A percentile compares a stretch with the other conserved stretches of the same genome.
These are phyloP conservation scores for Danielia reshetovae DNA, from an alignment of 805 yeast genomes.

Conservation along the genomic window DNA sequence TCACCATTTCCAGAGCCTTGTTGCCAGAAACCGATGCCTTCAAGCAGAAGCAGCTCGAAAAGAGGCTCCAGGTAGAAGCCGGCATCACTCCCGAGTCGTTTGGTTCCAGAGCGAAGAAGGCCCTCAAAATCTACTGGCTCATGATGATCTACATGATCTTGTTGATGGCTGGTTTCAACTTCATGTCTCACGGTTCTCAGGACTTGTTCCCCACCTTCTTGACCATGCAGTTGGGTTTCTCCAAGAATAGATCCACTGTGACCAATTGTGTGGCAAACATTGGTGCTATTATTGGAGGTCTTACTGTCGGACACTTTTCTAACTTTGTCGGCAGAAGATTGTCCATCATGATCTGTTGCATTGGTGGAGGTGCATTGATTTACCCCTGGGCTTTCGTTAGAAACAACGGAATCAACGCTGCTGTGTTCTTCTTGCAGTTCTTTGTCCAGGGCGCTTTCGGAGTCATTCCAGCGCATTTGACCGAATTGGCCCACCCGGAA, in stretches of 20 bases:
- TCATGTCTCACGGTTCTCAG: slow-evolving; percentile 71
- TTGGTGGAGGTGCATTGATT: slow-evolving; percentile 55
- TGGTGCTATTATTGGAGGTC: slow-evolving; percentile 67
- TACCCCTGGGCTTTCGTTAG: slow-evolving; percentile 47
- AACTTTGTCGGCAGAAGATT: slow-evolving; percentile 60
- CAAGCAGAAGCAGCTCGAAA: slow-evolving; percentile 4
- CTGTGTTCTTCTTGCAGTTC: slow-evolving; percentile 58
- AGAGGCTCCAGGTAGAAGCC: slow-evolving; percentile 2
- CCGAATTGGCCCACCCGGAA: slow-evolving; percentile 60
- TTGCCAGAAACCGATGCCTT: slow-evolving; percentile 9
- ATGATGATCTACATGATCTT: slow-evolving; percentile 28
- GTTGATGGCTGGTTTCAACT: slow-evolving; percentile 66
- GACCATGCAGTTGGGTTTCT: slow-evolving; percentile 46
- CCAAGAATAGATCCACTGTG: slow-evolving; percentile 49
- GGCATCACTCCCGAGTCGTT: slow-evolving; percentile 7
- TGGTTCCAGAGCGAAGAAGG: slow-evolving; percentile 6
- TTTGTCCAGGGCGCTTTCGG: slow-evolving; percentile 73
- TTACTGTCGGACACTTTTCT: slow-evolving; percentile 54
- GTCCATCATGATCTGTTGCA: slow-evolving; percentile 46
- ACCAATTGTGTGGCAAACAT: slow-evolving; percentile 60
- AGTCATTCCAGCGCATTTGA: slow-evolving; percentile 57
- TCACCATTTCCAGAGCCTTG: slow-evolving; percentile 6
- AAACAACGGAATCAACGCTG: slow-evolving; percentile 48
- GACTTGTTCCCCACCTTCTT: slow-evolving; percentile 68
- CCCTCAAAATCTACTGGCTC: slow-evolving; percentile 27